Evolutionary conservation across 148 eudicot species (phyloP), one percentile per base, ranked within the genome.

Genomic region (Chenopodium album): DNA sequence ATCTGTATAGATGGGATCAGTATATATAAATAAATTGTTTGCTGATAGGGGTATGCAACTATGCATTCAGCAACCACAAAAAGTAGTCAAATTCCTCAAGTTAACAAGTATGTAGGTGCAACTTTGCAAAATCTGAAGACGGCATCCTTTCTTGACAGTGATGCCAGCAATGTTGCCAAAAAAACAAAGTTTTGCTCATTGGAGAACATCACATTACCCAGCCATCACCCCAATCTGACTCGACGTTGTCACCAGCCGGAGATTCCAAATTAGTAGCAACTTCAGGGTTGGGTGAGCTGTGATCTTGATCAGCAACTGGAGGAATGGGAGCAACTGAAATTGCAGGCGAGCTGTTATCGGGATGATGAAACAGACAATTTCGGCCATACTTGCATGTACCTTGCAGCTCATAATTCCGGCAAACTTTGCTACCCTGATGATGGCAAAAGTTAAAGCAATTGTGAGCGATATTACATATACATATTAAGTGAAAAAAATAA

Each of bases 361-460:
- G 90, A 79, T 91, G 94, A 82, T 91, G 82, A 85, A 87, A 90
- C 54, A 85, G 69, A 83, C 95, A 92, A 46, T 80, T 88, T 19
- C 20, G 80, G 19, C 92, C 91, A 75, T 82, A 89, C 80, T 89
- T 90, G 91, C 93, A 90, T 44, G 82, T 81, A 26, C 95, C 95
- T 29, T 80, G 86, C 56, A 84, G 86, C 76, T 89, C 89, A 71
- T 90, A 92, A 76, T 89, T 73, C 79, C 87, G 79, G 80, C 93
- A 92, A 48, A 87, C 79, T 84, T 77, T 88, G 72, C 84, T 85
- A 73, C 90, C 95, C 95, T 92, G 92, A 50, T 71, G 28, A 72
- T 50, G 26, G 29, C 50, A 60, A 59, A 1, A 76, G 56, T 29
- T 60, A 72, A 66, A 22, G 68, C 44, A 71, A 19, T 78, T 22